Percentiles rank a stretch among this genome's conserved stretches.
These are phyloP conservation scores for Dichotomocladium elegans DNA, from an alignment of 371 early-diverging fungal species.

Conservation along the genomic window DNA sequence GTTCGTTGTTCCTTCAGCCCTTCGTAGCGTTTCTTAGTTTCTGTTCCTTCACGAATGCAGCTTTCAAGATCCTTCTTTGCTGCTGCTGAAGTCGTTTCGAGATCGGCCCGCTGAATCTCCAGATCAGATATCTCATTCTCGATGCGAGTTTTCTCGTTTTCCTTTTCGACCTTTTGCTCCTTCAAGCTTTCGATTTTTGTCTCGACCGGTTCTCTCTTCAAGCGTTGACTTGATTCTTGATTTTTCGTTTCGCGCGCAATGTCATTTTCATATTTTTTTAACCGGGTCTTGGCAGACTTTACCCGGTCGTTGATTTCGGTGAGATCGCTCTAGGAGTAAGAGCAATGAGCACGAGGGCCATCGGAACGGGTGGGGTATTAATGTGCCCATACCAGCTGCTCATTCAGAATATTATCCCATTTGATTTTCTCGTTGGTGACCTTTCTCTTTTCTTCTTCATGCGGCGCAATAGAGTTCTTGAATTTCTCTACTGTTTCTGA, in stretches of 20 bases:
- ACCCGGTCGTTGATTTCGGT: constrained; percentile 19
- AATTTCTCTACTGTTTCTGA: constrained; percentile 9
- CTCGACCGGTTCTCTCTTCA: constrained; percentile 28
- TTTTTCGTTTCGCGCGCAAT: constrained; percentile 26
- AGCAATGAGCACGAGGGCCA: too few relatives aligned
- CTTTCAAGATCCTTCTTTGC: constrained; percentile 2
- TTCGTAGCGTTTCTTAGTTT: constrained; percentile 2
- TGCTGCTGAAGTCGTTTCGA: not conserved
- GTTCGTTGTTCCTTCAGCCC: constrained; percentile 50
- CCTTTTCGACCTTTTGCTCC: constrained; percentile 8
- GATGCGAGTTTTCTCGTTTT: not conserved
- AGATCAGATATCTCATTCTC: not conserved
- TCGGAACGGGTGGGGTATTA: too few relatives aligned
- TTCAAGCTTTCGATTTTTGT: constrained; percentile 36
- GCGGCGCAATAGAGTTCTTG: not conserved
- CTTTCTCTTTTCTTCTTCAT: not conserved
- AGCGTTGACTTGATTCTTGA: constrained; percentile 21
- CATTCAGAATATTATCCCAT: not conserved
- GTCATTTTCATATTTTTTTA: constrained; percentile 19
- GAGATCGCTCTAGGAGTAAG: constrained; percentile 14
- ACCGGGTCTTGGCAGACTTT: constrained; percentile 8
- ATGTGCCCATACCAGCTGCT: not conserved
- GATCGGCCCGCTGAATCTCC: too few relatives aligned
- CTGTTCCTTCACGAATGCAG: not conserved
- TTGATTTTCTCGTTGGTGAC: not conserved